These are phyloP conservation scores for Vanrija sp. DNA, from an alignment of 1,284 basidiomycete species.

Conservation along the genomic window DNA sequence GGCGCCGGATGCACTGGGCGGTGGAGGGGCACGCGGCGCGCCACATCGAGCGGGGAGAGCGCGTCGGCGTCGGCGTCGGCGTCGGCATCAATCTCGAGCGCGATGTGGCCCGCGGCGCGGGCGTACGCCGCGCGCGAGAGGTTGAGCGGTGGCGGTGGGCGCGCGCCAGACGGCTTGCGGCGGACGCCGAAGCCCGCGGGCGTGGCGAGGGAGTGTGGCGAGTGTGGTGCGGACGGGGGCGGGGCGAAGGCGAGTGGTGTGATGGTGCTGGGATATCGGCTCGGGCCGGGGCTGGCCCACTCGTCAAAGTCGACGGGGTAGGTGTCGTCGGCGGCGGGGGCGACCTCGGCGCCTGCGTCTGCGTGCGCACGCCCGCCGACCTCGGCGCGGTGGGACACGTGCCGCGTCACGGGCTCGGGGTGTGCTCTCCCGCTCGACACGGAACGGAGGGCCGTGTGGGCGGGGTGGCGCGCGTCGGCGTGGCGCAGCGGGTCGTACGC, in stretches of 20 bases:
- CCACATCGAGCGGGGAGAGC: background rate
- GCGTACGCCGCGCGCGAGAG: constrained; percentile 13
- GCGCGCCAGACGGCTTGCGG: background rate
- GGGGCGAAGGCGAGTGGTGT: background rate
- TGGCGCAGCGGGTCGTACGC: too few species aligned
- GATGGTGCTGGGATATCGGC: background rate
- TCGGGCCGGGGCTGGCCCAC: background rate
- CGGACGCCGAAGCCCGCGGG: background rate
- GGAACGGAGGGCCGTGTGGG: too few species aligned
- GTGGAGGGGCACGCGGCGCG: background rate
- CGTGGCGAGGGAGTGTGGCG: background rate
- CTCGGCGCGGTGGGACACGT: background rate
- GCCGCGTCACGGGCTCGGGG: background rate
- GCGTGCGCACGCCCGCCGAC: too few species aligned
- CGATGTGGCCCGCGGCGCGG: too few species aligned
- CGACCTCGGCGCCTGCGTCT: background rate
- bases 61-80: too few species aligned
- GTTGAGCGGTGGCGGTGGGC: constrained; percentile 28
- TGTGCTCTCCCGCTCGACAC: background rate
- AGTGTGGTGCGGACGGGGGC: background rate
- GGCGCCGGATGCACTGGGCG: background rate
- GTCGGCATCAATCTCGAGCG: too few species aligned
- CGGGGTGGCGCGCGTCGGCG: too few species aligned
- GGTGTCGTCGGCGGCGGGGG: background rate
- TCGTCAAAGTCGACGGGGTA: background rate